Evolutionary conservation across 352 stramenopile species (phyloP), one percentile per base, ranked within the genome.

Genomic region (Phytopythium mirpurense): DNA sequence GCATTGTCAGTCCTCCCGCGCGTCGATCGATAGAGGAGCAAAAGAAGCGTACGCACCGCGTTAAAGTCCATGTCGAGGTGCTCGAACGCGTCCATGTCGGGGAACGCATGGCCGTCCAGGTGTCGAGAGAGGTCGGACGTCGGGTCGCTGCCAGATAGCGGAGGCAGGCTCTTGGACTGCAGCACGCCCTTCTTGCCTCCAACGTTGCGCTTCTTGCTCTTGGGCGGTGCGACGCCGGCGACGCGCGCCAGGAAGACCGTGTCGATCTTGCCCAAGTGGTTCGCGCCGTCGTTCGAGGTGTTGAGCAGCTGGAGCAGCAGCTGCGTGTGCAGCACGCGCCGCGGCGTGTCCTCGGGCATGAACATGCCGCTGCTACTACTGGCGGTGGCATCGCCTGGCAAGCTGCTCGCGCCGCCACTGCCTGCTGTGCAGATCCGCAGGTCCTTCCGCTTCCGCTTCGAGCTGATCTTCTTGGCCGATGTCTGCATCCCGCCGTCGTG

Each of bases 51-150:
- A 45, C 42, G 35, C 51, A 88, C 78, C 71, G 86, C 83, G 53
- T 90, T 91, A 51, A 93, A 90, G 58, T 93, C 83, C 51, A 93
- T 87, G 43, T 93, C 83, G n/a, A 91, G 67, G 48, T 90, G 75
- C 47, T 90, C 83, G 37, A 93, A 90, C 16, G 64, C 65, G 34
- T 86, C 82, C 58, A 88, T 72, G 38, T 88, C 75, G 45, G 67
- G 62, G 47, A 83, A 80, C 27, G 65, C 35, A 18, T 74, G 56
- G 3, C 63, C 60, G n/a, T 44, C 38, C 9, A 44, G n/a, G 0
- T 44, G 38, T 4, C 38, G 38, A 18, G 38, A 26, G 2, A 44
- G 38, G 19, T 44, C 38, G 15, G 43, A 59, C 31, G 15, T 48
- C 43, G 26, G 55, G 6, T 51, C 46, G 53, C 31, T 21, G 24